phyloP scores from a whole-genome alignment of 768 basidiomycete genomes.

The Termitomyces sp. region DNA sequence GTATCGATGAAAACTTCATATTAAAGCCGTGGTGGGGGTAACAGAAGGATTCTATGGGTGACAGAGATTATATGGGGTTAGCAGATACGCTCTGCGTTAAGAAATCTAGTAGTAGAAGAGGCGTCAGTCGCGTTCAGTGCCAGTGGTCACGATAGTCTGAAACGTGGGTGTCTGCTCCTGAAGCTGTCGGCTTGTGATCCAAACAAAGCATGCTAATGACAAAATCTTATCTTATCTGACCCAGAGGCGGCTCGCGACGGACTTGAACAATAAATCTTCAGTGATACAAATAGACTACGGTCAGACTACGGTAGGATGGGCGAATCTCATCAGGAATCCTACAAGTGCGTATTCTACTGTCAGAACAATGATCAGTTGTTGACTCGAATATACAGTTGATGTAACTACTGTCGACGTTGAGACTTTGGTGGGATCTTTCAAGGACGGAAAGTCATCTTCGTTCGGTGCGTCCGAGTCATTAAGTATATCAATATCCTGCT shows the following conservation, averaged over 20 bases:
- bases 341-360: not conserved
- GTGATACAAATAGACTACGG: no score
- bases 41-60: not conserved
- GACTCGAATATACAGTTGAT: not conserved
- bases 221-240: not conserved
- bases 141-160: conserved; percentile 12
- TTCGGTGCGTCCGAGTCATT: not conserved
- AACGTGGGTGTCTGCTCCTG: conserved; percentile 16
- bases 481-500: no score
- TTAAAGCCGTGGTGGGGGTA: not conserved
- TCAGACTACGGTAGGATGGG: no score
- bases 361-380: not conserved
- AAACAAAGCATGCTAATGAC: not conserved
- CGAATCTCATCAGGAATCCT: not conserved
- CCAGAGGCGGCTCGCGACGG: no score
- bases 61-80: not conserved
- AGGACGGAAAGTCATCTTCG: not conserved
- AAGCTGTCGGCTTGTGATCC: conserved; percentile 8
- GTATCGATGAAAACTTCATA: conserved; percentile 22
- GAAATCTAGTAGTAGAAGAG: not conserved
- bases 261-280: no score
- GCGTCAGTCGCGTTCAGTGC: conserved; percentile 4
- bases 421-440: no score
- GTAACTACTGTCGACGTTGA: no score
- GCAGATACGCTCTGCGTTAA: conserved; percentile 3